These are phyloP conservation scores for Podospora pseudoanserina DNA, from an alignment of 495 filamentous ascomycete genomes.

Conservation along the genomic window DNA sequence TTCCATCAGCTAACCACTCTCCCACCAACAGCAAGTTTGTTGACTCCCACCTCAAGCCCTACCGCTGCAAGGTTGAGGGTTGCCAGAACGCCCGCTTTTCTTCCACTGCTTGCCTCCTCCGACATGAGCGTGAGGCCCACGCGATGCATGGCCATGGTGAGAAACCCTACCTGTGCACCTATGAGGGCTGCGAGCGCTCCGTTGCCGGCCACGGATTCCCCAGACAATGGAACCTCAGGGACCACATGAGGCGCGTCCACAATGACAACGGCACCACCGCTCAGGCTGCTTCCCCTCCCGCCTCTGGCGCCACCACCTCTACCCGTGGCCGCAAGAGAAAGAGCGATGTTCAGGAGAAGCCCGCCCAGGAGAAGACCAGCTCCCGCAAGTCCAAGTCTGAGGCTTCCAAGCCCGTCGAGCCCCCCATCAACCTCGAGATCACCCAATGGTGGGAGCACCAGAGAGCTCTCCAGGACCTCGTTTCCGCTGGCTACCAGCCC, in stretches of 20 bases:
- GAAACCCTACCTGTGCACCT: constrained; percentile 82
- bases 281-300: constrained; percentile 36
- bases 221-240: constrained; percentile 85
- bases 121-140: constrained; percentile 91
- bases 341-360: constrained; percentile 41
- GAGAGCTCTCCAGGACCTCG: constrained; percentile 41
- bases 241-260: constrained; percentile 93
- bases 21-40: constrained; percentile 72
- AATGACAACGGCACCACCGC: constrained; percentile 58
- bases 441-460: constrained; percentile 49
- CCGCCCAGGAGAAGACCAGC: constrained; percentile 35
- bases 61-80: constrained; percentile 76
- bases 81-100: constrained; percentile 82
- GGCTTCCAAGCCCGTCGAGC: constrained; percentile 31
- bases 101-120: constrained; percentile 89
- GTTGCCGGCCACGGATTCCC: constrained; percentile 81
- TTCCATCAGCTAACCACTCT: constrained; percentile 32
- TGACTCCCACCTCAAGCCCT: constrained; percentile 91
- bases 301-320: constrained; percentile 30
- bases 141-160: constrained; percentile 91
- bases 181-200: constrained; percentile 78
- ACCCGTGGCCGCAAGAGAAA: constrained; percentile 49
- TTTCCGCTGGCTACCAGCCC: constrained; percentile 43
- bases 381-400: constrained; percentile 41
- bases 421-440: constrained; percentile 32